Evolutionary conservation across 2,329 filamentous ascomycete species (phyloP).

Genomic region (Verticillium longisporum): DNA sequence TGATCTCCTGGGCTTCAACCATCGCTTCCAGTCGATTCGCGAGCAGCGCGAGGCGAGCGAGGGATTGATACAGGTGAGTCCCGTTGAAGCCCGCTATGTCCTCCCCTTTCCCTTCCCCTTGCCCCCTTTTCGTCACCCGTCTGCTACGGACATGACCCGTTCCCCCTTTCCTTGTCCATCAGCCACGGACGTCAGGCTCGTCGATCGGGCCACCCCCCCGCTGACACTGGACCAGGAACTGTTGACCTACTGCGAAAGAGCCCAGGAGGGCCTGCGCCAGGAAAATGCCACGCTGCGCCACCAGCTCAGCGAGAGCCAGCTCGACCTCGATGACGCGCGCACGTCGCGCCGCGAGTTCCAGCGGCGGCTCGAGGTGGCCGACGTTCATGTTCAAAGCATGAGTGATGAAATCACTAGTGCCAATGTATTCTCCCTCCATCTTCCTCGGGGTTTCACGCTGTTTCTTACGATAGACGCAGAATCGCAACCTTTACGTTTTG

Average conservation of each 20-base stretch:
- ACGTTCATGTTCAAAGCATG: constrained; percentile 14
- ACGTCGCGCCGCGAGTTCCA: constrained; percentile 43
- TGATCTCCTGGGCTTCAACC: constrained; percentile 36
- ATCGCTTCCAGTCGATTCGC: constrained; percentile 38
- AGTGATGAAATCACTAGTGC: background rate
- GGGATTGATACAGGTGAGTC: constrained; percentile 39
- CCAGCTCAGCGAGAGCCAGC: constrained; percentile 33
- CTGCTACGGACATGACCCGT: too few relatives aligned
- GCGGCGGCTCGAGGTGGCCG: constrained; percentile 33
- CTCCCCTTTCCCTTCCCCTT: too few relatives aligned
- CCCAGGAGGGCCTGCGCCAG: constrained; percentile 33
- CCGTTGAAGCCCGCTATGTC: too few relatives aligned
- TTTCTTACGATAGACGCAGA: constrained; percentile 41
- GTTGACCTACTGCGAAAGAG: constrained; percentile 33
- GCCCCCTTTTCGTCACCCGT: too few relatives aligned
- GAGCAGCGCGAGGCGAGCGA: constrained; percentile 32
- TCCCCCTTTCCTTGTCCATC: too few relatives aligned
- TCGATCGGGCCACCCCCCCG: too few relatives aligned
- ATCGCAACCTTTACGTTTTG: constrained; percentile 51
- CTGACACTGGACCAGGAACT: too few relatives aligned
- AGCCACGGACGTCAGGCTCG: too few relatives aligned
- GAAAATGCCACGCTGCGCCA: constrained; percentile 36
- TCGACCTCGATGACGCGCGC: constrained; percentile 45
- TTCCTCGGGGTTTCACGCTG: too few relatives aligned
- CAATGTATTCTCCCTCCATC: too few relatives aligned